A percentile compares a stretch with the other conserved stretches of the same genome.
Conservation (phyloP, 345 rosid species). For the Arabis hirsuta region DNA sequence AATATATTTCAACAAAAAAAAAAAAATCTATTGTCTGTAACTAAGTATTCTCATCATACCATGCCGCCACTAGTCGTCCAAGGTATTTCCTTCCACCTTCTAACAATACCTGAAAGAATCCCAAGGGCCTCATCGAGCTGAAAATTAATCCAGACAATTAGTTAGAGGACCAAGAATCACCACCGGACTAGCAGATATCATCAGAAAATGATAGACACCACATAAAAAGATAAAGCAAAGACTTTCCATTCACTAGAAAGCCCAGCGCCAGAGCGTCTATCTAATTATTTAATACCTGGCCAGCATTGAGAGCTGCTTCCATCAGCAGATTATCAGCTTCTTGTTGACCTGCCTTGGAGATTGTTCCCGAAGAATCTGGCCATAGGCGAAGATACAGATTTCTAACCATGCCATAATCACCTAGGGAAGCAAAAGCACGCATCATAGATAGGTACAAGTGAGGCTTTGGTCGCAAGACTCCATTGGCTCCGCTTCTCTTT, state of each 20-base stretch:
- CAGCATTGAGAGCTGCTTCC: conserved; percentile 80
- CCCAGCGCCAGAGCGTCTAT: conserved; percentile 11
- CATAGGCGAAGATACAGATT: conserved; percentile 59
- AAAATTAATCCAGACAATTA: conserved; percentile 7
- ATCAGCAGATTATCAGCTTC: conserved; percentile 80
- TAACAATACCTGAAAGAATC: conserved; percentile 51
- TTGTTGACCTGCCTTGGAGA: conserved; percentile 55
- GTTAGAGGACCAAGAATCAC: conserved; percentile 13
- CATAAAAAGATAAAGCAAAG: conserved; percentile 2
- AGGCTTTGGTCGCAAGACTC: conserved; percentile 66
- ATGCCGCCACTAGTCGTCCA: conserved; percentile 87
- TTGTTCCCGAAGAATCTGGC: conserved; percentile 74
- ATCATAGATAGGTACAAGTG: conserved; percentile 78
- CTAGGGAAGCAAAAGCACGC: conserved; percentile 66
- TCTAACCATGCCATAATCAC: conserved; percentile 63
- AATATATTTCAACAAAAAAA: conserved; percentile 16
- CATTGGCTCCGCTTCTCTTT: conserved; percentile 58
- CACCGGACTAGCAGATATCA: conserved; percentile 23
- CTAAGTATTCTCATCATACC: conserved; percentile 49
- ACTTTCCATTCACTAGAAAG: conserved; percentile 1
- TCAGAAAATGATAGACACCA: conserved; percentile 18
- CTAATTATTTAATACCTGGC: conserved; percentile 55
- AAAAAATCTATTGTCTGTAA: neutral
- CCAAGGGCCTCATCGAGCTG: conserved; percentile 62
- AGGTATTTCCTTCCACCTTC: conserved; percentile 67